Percentiles rank a stretch among this genome's conserved stretches.
Conservation (phyloP, 2,329 filamentous ascomycete species). For the Domatiomyces globalis region DNA sequence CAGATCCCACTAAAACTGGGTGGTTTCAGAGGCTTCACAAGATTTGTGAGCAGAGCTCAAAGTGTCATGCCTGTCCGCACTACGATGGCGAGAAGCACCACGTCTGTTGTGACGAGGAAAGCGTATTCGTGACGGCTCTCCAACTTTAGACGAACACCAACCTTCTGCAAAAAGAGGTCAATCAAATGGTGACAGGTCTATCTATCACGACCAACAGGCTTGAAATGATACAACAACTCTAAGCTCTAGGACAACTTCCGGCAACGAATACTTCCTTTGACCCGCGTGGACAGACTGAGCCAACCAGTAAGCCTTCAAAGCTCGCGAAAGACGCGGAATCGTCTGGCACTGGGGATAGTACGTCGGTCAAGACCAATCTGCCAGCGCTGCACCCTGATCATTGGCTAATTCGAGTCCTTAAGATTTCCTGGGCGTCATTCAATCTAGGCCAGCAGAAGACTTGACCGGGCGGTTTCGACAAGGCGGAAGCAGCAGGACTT, state of each 20-base stretch:
- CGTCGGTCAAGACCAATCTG: background rate
- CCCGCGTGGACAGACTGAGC: background rate
- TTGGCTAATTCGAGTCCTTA: background rate
- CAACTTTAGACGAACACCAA: background rate
- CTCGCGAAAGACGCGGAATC: too few relatives aligned
- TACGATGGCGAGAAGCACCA: background rate
- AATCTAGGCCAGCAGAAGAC: background rate
- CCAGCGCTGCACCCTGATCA: background rate
- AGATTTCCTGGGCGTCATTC: background rate
- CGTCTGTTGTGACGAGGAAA: background rate
- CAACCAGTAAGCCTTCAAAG: background rate
- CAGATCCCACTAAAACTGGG: background rate
- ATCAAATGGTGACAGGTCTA: background rate
- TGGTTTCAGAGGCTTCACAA: background rate
- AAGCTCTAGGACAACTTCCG: background rate
- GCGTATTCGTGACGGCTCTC: background rate
- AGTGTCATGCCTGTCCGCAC: background rate
- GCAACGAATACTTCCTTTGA: background rate
- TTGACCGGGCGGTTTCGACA: background rate
- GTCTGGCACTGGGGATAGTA: too few relatives aligned
- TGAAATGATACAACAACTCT: background rate
- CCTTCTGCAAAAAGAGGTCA: background rate
- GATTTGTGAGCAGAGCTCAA: background rate
- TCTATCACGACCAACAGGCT: background rate
- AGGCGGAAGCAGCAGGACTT: background rate